Evolutionary conservation across 176 grass and related monocot genomes (phyloP), one percentile per base, ranked within the genome.

Genomic region (Carex cristatella): DNA sequence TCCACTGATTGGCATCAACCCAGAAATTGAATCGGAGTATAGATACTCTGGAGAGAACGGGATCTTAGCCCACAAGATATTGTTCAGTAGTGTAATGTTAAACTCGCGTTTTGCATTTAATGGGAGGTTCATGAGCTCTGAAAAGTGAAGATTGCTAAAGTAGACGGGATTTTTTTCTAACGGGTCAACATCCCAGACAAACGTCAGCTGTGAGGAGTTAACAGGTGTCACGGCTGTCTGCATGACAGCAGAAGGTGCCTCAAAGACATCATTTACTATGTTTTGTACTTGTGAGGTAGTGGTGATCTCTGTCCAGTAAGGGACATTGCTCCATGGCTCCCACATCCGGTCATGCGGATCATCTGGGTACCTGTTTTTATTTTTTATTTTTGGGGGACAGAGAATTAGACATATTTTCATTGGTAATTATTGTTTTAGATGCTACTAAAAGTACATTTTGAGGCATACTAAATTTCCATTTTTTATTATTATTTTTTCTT

Each of bases 301-400:
- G 65, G 76, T 75, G 32, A 89, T 86, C 66, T 86, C 78, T 3
- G 84, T 58, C 56, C 66, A 89, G 30, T 27, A 63, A 1, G 76
- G 66, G 7, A 81, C 66, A 64, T 89, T 75, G 64, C 56, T 86
- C 88, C 88, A 86, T 28, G 83, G 76, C 15, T 1, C 0, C 88
- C 88, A 89, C 55, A 77, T 23, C 37, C 88, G 75, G 59, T 89
- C 88, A 64, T 82, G 79, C 1, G 28, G 61, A 10, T 89, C 88
- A 0, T 86, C 44, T 4, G 84, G 88, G 28, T 86, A 89, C 69
- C 88, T 89, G 67, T 49, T 55, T 71, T 61, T 30, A 31, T 10
- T 31, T 23, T 11, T 61, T n/a, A 3, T 23, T 23, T 23, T 23
- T 23, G 23, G 23, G 23, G 23, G 23, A 2, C 59, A 61, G 59